These are phyloP conservation scores for Spiraea crenata DNA, from an alignment of 331 rosid genomes.

Conservation along the genomic window DNA sequence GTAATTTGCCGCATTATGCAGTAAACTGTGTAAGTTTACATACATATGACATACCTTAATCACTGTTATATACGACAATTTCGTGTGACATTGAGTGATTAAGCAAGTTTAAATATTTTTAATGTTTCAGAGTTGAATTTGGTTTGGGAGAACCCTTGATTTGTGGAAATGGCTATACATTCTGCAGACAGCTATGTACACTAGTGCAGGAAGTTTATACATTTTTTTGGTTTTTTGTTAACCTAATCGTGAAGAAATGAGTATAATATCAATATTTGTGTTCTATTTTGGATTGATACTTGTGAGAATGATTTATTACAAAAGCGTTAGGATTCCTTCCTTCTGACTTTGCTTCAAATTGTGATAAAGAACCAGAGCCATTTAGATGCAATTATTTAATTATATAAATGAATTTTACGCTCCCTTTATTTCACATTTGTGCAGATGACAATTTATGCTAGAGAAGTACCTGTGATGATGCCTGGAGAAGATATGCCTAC, in stretches of 20 bases:
- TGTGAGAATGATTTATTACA: conserved; percentile 29
- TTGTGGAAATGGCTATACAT: conserved; percentile 13
- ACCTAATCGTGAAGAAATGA: background rate
- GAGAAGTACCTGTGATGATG: conserved; percentile 68
- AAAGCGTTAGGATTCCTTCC: background rate
- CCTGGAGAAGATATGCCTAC: conserved; percentile 63
- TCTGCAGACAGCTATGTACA: conserved; percentile 14
- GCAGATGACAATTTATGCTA: conserved; percentile 52
- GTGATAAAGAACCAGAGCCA: too few species aligned
- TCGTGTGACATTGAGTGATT: background rate
- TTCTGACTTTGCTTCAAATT: too few species aligned
- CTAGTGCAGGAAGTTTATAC: background rate
- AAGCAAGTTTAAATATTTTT: background rate
- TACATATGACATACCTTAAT: background rate
- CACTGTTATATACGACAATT: conserved; percentile 7
- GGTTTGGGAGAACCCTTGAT: conserved; percentile 21
- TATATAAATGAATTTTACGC: background rate
- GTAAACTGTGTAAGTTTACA: too few species aligned
- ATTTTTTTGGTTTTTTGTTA: background rate
- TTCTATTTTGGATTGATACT: conserved; percentile 24
- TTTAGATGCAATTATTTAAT: too few species aligned
- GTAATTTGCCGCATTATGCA: background rate
- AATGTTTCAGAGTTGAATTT: background rate
- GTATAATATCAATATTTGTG: conserved; percentile 8
- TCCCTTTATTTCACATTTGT: background rate